Evolutionary conservation across 2,329 filamentous ascomycete genomes (phyloP).

Genomic region (Parastagonospora avenae): DNA sequence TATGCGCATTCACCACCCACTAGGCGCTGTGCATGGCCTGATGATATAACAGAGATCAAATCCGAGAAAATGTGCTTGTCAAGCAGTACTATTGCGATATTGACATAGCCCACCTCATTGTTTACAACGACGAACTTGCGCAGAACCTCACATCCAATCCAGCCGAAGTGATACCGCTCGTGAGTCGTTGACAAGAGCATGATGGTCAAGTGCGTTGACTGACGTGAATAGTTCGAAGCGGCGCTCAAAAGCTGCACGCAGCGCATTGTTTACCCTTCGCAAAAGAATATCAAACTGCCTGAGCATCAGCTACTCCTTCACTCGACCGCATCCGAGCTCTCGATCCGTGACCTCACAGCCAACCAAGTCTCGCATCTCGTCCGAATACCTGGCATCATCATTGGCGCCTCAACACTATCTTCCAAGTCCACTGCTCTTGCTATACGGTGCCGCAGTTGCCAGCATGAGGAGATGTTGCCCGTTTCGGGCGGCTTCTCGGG

Average conservation of each 20-base stretch:
- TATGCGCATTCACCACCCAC: not conserved
- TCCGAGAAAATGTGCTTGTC: conserved; percentile 90
- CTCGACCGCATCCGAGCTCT: conserved; percentile 86
- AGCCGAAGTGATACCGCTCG: conserved; percentile 87
- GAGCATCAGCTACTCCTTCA: conserved; percentile 95
- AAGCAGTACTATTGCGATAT: conserved; percentile 97
- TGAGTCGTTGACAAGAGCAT: conserved; percentile 52
- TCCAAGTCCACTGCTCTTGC: conserved; percentile 89
- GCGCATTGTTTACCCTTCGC: conserved; percentile 85
- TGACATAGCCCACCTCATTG: conserved; percentile 93
- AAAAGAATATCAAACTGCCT: conserved; percentile 71
- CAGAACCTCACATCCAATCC: conserved; percentile 89
- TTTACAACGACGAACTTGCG: conserved; percentile 92
- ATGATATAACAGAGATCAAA: conserved; percentile 73
- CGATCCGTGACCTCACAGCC: conserved; percentile 92
- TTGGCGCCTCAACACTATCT: conserved; percentile 93
- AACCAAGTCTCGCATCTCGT: conserved; percentile 94
- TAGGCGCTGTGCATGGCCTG: conserved; percentile 28
- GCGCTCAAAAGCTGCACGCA: conserved; percentile 91
- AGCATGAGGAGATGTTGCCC: conserved; percentile 70
- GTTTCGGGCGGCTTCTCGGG: conserved; percentile 87
- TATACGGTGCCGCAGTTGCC: conserved; percentile 88
- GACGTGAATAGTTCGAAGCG: conserved; percentile 74
- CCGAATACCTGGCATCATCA: conserved; percentile 94
- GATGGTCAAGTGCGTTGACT: conserved; percentile 11